phyloP scores from a whole-genome alignment of 2,329 filamentous ascomycete genomes.

The Hypomyces rosellus region DNA sequence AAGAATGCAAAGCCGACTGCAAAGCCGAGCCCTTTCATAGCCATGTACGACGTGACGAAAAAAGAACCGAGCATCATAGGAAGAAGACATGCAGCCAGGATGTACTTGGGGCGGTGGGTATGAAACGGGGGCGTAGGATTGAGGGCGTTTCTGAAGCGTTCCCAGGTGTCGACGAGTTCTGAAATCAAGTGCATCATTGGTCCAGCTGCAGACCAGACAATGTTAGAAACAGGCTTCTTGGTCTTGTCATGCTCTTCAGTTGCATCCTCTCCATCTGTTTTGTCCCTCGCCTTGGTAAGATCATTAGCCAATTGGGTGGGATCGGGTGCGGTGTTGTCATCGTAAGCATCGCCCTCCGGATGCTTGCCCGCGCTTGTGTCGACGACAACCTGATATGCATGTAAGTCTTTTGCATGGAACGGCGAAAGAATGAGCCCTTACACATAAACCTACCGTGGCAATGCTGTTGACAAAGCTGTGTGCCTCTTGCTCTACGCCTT shows the following conservation, averaged over 20 bases:
- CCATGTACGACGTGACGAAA: conserved; percentile 51
- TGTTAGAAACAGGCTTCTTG: conserved; percentile 68
- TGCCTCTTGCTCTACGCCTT: conserved; percentile 77
- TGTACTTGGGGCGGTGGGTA: conserved; percentile 43
- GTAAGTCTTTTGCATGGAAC: no score
- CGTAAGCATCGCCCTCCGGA: conserved; percentile 56
- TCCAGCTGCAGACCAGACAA: conserved; percentile 70
- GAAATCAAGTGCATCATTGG: conserved; percentile 59
- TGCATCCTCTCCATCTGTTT: conserved; percentile 41
- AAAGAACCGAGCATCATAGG: conserved; percentile 48
- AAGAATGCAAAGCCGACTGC: conserved; percentile 71
- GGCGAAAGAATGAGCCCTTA: conserved; percentile 15
- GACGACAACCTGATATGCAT: conserved; percentile 54
- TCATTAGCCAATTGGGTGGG: conserved; percentile 31
- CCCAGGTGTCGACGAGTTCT: conserved; percentile 44
- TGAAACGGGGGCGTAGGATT: conserved; percentile 61
- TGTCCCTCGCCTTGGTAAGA: conserved; percentile 35
- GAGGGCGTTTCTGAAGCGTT: conserved; percentile 48
- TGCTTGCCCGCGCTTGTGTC: conserved; percentile 73
- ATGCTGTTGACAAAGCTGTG: conserved; percentile 73
- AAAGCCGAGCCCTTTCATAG: conserved; percentile 61
- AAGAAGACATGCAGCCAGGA: conserved; percentile 46
- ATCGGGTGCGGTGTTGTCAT: conserved; percentile 49
- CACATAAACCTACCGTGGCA: conserved; percentile 30
- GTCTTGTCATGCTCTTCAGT: conserved; percentile 57